phyloP scores from a whole-genome alignment of 2,329 filamentous ascomycete genomes.

The Colletotrichum costaricense region DNA sequence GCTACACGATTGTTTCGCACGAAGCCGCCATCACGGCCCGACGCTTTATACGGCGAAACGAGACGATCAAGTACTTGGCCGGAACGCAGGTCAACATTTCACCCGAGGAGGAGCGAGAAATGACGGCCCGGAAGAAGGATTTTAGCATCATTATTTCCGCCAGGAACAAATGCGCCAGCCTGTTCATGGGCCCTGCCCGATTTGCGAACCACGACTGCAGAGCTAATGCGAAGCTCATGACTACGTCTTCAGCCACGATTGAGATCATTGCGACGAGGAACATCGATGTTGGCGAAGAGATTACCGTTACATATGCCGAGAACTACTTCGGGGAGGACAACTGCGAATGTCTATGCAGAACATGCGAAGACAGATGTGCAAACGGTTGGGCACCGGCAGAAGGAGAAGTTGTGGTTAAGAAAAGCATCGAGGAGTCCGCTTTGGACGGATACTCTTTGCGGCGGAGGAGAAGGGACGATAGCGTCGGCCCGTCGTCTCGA shows the following conservation, averaged over 20 bases:
- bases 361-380: conserved; percentile 78
- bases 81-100: conserved; percentile 95
- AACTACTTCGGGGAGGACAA: conserved; percentile 97
- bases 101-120: conserved; percentile 85
- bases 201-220: conserved; percentile 98
- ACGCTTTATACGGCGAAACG: conserved; percentile 80
- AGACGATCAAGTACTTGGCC: conserved; percentile 89
- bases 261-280: conserved; percentile 86
- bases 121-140: conserved; percentile 86
- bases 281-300: conserved; percentile 90
- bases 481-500: conserved; percentile 61
- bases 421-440: conserved; percentile 64
- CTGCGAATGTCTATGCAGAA: conserved; percentile 91
- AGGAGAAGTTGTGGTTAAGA: conserved; percentile 57
- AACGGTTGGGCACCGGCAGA: conserved; percentile 84
- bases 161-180: conserved; percentile 86
- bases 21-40: conserved; percentile 91
- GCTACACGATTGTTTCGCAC: conserved; percentile 90
- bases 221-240: conserved; percentile 89
- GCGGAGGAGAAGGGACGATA: conserved; percentile 62
- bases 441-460: conserved; percentile 67
- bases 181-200: conserved; percentile 94
- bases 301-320: conserved; percentile 95
- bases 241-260: conserved; percentile 86
- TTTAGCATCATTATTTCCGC: conserved; percentile 98